phyloP scores from a whole-genome alignment of 805 yeast species.

The Candida incommunis region DNA sequence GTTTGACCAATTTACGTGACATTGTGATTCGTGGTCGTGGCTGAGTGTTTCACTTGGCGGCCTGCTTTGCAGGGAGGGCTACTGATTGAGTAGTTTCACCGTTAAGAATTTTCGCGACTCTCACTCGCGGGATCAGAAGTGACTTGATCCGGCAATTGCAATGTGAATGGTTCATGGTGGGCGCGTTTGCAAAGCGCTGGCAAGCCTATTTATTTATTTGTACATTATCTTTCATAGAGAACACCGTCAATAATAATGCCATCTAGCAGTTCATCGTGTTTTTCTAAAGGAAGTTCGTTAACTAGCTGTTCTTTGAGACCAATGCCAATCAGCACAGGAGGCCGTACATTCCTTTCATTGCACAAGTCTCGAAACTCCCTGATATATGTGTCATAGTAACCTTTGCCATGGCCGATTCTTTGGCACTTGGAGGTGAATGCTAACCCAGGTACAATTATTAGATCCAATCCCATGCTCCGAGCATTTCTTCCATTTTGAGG shows the following conservation, averaged over 20 bases:
- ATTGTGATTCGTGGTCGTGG: no score
- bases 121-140: no score
- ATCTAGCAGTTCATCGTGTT: conserved; percentile 51
- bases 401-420: conserved; percentile 87
- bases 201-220: no score
- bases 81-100: no score
- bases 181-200: no score
- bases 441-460: conserved; percentile 74
- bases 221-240: conserved; percentile 9
- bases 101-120: no score
- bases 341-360: conserved; percentile 2
- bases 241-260: conserved; percentile 31
- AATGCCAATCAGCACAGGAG: conserved; percentile 35
- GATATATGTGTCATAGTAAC: conserved; percentile 74
- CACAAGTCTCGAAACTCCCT: conserved; percentile 30
- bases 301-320: conserved; percentile 55
- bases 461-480: conserved; percentile 36
- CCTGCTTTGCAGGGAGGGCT: no score
- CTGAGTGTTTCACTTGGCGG: no score
- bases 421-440: conserved; percentile 44
- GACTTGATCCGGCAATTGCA: no score
- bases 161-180: no score
- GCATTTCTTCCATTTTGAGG: conserved; percentile 30
- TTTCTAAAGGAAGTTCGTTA: conserved; percentile 37
- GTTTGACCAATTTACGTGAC: no score